Evolutionary conservation across 176 grass and related monocot genomes (phyloP), one percentile per base, ranked within the genome.

Genomic region (Musa itinerans): DNA sequence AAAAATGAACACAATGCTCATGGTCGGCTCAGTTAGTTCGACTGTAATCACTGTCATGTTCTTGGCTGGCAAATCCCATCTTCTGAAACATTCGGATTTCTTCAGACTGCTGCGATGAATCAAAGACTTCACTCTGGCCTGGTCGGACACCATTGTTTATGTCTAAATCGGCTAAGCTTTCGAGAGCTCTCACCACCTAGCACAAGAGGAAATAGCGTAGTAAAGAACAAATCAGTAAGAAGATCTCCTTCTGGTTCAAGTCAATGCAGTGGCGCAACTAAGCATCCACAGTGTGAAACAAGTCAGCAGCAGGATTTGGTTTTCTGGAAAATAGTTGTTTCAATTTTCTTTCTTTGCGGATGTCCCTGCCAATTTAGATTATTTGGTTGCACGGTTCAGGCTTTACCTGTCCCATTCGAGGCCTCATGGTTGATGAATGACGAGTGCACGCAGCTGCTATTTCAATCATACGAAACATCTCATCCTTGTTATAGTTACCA

Each of bases 1-100:
- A 68, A 43, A 68, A 43, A 4, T 85, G 81, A 88, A 92, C 76
- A 89, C 86, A 86, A 84, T 66, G 89, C 90, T 81, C 85, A 78
- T 75, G 62, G 73, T 78, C 79, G 65, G 74, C 82, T 84, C 88
- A 87, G 84, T 63, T 83, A 53, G 85, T 69, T 82, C 87, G 88
- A 85, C 86, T 92, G 74, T 84, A 63, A 54, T 95, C 96, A 62
- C 84, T 88, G 70, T 88, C 87, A 68, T 75, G 64, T 55, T 99
- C 91, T 54, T 81, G 85, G 74, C 83, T 93, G 79, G 84, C 85
- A 43, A 88, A 89, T 77, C 89, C 91, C 80, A 87, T 88, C 85
- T 89, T 81, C 82, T 89, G 96, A 83, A 99, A 99, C 85, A 88
- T 80, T 82, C 86, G 84, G 79, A 99, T 95, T 77, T 99, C 96